These are phyloP conservation scores for Tetratostichococcus sp. DNA, from an alignment of 139 green algal genomes.

Conservation along the genomic window DNA sequence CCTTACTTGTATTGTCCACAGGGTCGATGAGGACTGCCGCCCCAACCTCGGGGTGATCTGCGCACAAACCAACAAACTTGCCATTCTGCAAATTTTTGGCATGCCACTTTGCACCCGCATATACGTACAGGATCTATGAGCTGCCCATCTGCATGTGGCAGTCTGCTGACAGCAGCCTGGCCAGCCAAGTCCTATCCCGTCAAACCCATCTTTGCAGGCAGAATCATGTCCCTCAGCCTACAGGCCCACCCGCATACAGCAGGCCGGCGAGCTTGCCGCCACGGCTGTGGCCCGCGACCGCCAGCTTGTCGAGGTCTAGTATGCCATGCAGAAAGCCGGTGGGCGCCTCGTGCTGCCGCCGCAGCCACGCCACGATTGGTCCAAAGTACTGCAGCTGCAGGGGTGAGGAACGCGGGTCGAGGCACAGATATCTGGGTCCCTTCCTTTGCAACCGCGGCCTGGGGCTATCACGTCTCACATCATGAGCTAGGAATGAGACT, in stretches of 20 bases:
- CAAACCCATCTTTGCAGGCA: too few relatives aligned
- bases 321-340: slow-evolving; percentile 9
- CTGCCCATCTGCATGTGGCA: background rate
- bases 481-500: too few relatives aligned
- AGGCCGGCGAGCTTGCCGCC: slow-evolving; percentile 61
- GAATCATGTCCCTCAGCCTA: background rate
- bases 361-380: slow-evolving; percentile 18
- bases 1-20: slow-evolving; percentile 37
- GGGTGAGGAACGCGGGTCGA: background rate
- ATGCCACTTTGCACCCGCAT: background rate
- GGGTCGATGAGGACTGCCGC: slow-evolving; percentile 58
- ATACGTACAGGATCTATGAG: background rate
- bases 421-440: too few relatives aligned
- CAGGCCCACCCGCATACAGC: slow-evolving; percentile 22
- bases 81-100: background rate
- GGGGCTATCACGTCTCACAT: too few relatives aligned
- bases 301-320: slow-evolving; percentile 17
- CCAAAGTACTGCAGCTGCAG: slow-evolving; percentile 7
- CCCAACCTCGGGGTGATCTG: slow-evolving; percentile 11
- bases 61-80: too few relatives aligned
- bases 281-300: slow-evolving; percentile 48
- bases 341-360: background rate
- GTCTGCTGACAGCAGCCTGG: too few relatives aligned
- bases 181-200: too few relatives aligned
- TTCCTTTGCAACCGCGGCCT: too few relatives aligned